Evolutionary conservation across 768 basidiomycete species (phyloP), one percentile per base, ranked within the genome.

Genomic region (Macrolepiota fuliginosa): DNA sequence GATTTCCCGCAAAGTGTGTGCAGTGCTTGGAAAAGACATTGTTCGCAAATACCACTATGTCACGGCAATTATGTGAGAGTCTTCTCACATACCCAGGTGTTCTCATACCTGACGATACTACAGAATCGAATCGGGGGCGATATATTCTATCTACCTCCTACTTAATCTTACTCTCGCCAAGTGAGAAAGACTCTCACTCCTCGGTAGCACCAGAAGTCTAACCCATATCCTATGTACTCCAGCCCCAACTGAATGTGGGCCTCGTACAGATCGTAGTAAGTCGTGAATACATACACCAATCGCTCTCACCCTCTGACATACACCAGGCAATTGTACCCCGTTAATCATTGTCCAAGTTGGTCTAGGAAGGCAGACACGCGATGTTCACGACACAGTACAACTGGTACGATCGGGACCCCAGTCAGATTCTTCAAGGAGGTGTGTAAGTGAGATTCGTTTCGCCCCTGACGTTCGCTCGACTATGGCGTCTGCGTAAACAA

Each of bases 191-290:
- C 36, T 7, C 53, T 10, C 12, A 0, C 9, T 25, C 17, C 25
- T 22, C 19, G 12, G 12, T 25, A 22, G 22, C 7, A 19, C 13
- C 19, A 39, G 25, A 36, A 17, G 42, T 19, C 19, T 22, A 19
- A 54, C 6, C 53, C 17, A 27, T 52, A 27, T 53, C 36, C 10
- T 7, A 45, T 15, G 15, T 17, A 7, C 37, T 54, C 15, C n/a
- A 40, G 53, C 35, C 13, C 13, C 36, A 54, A 24, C 57, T 58
- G 2, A 29, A 58, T n/a, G 46, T 37, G 7, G 57, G 57, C 22
- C 57, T 58, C 35, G 50, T 45, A 25, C 57, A 58, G 15, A 25
- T 58, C 25, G 57, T 58, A 4, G 57, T 58, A 50, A 58, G 57
- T 24, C 10, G 3, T 12, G 2, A n/a, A 27, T 12, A 13, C 5